Evolutionary conservation across 768 basidiomycete species (phyloP), one percentile per base, ranked within the genome.

Genomic region (Suillus tomentosus): DNA sequence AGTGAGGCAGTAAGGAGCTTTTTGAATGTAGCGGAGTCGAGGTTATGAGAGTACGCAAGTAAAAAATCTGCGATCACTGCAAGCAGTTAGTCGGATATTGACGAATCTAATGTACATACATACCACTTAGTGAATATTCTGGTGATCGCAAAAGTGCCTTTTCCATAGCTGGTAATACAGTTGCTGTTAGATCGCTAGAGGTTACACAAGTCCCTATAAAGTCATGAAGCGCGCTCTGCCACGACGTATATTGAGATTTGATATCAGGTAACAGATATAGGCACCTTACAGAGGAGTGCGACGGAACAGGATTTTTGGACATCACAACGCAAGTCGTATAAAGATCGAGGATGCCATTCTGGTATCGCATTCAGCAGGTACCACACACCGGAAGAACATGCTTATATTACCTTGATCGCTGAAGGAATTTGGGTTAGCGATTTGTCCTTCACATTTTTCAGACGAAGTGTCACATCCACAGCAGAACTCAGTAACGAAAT

Each of bases 111-210:
- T 62, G 62, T 67, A 14, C 50, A 51, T 48, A 71, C 84, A 58
- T 64, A 92, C 92, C 79, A 42, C 79, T 78, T 4, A 96, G 81
- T 0, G 90, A 85, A 48, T 85, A 80, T 74, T 96, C 95, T 0
- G 96, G 94, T 2, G 91, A 90, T 34, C 93, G 86, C 11, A 94
- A 76, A 9, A 96, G 72, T 2, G 91, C 85, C 68, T 94, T 94
- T 71, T 96, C 94, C 43, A 92, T 85, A 0, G 82, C 81, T 0
- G 94, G 92, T 0, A 95, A 76, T 51, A 96, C 78, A 0, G 77
- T 75, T 5, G 78, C 73, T 2, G 74, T 73, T 36, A 95, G 76
- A 43, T 89, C 86, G 0, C 83, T 79, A 0, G 79, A 71, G 1
- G 78, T 77, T 5, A 92, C 72, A 58, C 81, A 84, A 0, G 76